Percentiles rank a stretch among this genome's conserved stretches.
These are phyloP conservation scores for Trypanosomatidae sp. DNA, from an alignment of 208 protist genomes.

Conservation along the genomic window DNA sequence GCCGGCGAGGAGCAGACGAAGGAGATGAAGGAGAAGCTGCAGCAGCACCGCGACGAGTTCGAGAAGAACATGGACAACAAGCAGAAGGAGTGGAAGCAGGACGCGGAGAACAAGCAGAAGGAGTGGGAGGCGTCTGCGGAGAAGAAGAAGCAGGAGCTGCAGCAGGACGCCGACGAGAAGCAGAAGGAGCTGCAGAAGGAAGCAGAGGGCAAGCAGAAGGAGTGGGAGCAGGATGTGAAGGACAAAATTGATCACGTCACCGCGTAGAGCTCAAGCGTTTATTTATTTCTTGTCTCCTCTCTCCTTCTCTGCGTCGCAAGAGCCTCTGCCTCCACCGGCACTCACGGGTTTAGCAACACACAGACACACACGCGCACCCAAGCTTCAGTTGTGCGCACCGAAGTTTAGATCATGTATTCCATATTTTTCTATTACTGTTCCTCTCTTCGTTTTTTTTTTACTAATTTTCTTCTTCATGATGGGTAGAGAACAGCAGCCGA, in stretches of 20 bases:
- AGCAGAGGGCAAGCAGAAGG: neutral
- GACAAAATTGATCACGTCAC: neutral
- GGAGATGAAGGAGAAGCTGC: no score
- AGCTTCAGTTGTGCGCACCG: no score
- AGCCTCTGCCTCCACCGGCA: no score
- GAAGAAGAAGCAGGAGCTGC: no score
- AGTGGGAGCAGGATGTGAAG: neutral
- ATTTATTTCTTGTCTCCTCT: neutral
- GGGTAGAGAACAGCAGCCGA: no score
- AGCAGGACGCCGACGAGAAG: conserved; percentile 9
- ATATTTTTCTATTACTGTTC: no score
- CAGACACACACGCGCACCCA: no score
- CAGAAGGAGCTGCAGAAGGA: conserved; percentile 1
- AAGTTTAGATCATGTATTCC: no score
- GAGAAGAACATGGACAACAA: neutral
- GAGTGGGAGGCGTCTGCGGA: conserved; percentile 3
- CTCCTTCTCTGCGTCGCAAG: neutral
- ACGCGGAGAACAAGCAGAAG: neutral
- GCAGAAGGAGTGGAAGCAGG: neutral
- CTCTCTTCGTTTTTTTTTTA: no score
- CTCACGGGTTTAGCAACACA: no score
- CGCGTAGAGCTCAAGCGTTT: neutral
- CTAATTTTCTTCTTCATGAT: no score
- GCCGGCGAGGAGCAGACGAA: no score
- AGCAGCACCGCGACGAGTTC: neutral